phyloP scores from a whole-genome alignment of 2,329 filamentous ascomycete genomes.

The Claviceps pazoutovae region DNA sequence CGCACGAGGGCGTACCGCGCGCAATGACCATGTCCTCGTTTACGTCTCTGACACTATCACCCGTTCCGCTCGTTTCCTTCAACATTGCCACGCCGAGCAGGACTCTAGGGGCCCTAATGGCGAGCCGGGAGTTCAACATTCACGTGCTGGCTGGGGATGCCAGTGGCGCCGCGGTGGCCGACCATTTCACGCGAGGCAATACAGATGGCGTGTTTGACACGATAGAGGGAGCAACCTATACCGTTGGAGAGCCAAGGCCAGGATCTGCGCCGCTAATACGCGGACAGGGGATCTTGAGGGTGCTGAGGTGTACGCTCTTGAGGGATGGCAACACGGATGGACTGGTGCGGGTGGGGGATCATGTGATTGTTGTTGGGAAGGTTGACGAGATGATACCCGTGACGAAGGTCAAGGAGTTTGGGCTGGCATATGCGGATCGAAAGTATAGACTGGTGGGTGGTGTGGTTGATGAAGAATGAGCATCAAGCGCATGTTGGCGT shows the following conservation, averaged over 20 bases:
- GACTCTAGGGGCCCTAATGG: conserved; percentile 36
- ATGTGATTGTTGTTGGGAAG: conserved; percentile 38
- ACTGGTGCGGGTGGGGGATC: conserved; percentile 34
- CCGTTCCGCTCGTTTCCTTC: conserved; percentile 39
- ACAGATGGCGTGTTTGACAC: conserved; percentile 22
- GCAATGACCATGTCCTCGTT: conserved; percentile 49
- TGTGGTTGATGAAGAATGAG: conserved; percentile 13
- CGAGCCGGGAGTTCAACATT: conserved; percentile 35
- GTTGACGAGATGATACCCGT: conserved; percentile 30
- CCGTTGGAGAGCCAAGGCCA: conserved; percentile 8
- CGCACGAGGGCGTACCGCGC: conserved; percentile 21
- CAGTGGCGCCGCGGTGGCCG: conserved; percentile 34
- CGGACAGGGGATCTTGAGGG: conserved; percentile 39
- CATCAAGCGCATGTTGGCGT: neutral
- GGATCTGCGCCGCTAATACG: conserved; percentile 27
- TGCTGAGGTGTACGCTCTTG: conserved; percentile 29
- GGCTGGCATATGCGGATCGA: conserved; percentile 35
- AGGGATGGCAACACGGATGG: conserved; percentile 25
- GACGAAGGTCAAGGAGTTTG: conserved; percentile 23
- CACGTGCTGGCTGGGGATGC: conserved; percentile 37
- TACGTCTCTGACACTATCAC: conserved; percentile 38
- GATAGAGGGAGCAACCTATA: conserved; percentile 2
- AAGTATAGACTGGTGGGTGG: conserved; percentile 30
- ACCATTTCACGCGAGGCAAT: conserved; percentile 38
- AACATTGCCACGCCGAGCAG: conserved; percentile 43